Conservation (phyloP, 257 asterid genomes). For the Cruciata laevipes region DNA sequence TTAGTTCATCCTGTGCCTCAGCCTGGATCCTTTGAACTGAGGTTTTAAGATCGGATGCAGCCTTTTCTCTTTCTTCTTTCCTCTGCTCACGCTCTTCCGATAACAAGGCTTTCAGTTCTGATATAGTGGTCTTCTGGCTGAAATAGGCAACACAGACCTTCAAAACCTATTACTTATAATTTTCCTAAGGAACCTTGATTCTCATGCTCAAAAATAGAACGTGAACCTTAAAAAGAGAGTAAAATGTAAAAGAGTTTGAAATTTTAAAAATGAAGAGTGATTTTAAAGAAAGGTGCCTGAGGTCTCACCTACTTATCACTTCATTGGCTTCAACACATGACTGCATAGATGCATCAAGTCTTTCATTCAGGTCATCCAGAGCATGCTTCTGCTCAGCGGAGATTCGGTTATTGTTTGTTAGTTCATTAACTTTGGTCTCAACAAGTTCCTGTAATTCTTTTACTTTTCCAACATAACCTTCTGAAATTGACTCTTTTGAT, state of each 20-base stretch:
- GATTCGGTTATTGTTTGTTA: conserved; percentile 44
- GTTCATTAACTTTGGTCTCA: conserved; percentile 63
- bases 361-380: conserved; percentile 65
- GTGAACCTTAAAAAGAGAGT: not conserved
- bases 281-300: conserved; percentile 4
- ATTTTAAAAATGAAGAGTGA: not conserved
- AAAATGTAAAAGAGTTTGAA: not conserved
- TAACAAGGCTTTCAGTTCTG: conserved; percentile 64
- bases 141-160: conserved; percentile 23
- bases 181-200: not conserved
- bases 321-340: conserved; percentile 90
- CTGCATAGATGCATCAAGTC: conserved; percentile 69
- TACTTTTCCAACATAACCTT: conserved; percentile 55
- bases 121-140: conserved; percentile 84
- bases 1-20: conserved; percentile 74
- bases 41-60: conserved; percentile 55
- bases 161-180: not conserved
- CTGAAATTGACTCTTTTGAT: conserved; percentile 62
- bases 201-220: not conserved
- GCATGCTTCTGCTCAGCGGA: conserved; percentile 75
- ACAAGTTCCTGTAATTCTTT: conserved; percentile 48
- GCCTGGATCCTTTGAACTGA: conserved; percentile 75
- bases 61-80: conserved; percentile 85
- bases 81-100: conserved; percentile 96
- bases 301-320: conserved; percentile 68